These are phyloP conservation scores for Heteromeles arbutifolia DNA, from an alignment of 306 rosid species.

Conservation along the genomic window DNA sequence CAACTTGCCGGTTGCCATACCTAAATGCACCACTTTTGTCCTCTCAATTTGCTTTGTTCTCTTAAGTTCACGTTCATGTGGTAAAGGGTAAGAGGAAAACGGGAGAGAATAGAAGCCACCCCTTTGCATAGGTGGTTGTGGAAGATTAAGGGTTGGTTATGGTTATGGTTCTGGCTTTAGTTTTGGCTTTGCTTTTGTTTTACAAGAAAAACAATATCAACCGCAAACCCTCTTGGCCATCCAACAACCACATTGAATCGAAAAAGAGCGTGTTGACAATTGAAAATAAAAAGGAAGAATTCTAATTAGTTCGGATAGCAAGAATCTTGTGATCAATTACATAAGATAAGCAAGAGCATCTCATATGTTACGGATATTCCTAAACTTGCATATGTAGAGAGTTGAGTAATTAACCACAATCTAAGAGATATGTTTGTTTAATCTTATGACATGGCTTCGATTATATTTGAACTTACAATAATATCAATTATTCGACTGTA, in stretches of 20 bases:
- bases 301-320: not conserved
- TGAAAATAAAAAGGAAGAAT: not conserved
- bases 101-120: slow-evolving; percentile 22
- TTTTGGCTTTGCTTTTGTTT: not conserved
- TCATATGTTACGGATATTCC: not conserved
- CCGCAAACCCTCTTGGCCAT: not conserved
- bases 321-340: not conserved
- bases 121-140: slow-evolving; percentile 36
- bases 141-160: slow-evolving; percentile 12
- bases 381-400: not conserved
- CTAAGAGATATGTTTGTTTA: not conserved
- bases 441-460: not conserved
- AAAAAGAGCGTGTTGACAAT: not conserved
- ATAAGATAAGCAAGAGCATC: not conserved
- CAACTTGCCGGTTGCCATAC: not conserved
- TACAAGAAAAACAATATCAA: not conserved
- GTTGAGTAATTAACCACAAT: no score
- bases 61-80: slow-evolving; percentile 29
- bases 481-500: not conserved
- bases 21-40: slow-evolving; percentile 3
- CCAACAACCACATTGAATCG: not conserved
- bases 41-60: slow-evolving; percentile 9
- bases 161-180: slow-evolving; percentile 16
- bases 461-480: not conserved
- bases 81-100: slow-evolving; percentile 12